Base-by-base conservation (phyloP, 169 alveolate genomes). In the Toxoplasma gondii region DNA sequence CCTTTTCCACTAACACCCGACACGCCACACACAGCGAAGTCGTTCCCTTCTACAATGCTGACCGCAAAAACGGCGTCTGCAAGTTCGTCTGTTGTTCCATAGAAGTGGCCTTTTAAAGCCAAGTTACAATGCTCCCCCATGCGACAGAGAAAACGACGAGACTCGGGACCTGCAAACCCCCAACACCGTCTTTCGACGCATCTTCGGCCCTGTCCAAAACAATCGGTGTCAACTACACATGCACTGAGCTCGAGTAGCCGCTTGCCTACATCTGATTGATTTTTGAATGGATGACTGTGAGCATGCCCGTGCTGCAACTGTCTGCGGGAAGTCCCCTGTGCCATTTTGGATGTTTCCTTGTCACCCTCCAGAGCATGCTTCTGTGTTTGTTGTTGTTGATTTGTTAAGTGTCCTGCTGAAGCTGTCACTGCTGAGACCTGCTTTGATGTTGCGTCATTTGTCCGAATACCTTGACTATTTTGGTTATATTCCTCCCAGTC, bases 81-180 rank as follows among this genome's bases (percentile, higher is more conserved):
- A 44, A 49, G 49, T 84, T 29, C 31, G 36, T 91, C 67, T 16
- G 81, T 82, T 17, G 64, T 88, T 34, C 95, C 95, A 34, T 92
- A 92, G 64, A 92, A 92, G 82, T 92, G 95, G 29, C 95, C 95
- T 64, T 92, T 44, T 36, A 92, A 39, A 39, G 78, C 58, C 64
- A 92, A 22, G 31, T 12, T 38, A 34, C 95, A 92, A 9, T 16
- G 44, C 29, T 67, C 88, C 80, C 91, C 95, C 17, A 53, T 80
- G 34, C 92, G 92, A 34, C 95, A 92, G 64, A 64, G 69, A 70
- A 84, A 92, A 0, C 88, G 88, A 10, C 54, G 53, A 16, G 58
- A 83, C 70, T 83, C 78, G 44, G 95, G 95, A 38, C 95, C 95
- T 17, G 95, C 95, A 31, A 92, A 92, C 22, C 95, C 95, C 95